Evolutionary conservation across 208 protist genomes (phyloP).

Genomic region (Entamoeba invadens): DNA sequence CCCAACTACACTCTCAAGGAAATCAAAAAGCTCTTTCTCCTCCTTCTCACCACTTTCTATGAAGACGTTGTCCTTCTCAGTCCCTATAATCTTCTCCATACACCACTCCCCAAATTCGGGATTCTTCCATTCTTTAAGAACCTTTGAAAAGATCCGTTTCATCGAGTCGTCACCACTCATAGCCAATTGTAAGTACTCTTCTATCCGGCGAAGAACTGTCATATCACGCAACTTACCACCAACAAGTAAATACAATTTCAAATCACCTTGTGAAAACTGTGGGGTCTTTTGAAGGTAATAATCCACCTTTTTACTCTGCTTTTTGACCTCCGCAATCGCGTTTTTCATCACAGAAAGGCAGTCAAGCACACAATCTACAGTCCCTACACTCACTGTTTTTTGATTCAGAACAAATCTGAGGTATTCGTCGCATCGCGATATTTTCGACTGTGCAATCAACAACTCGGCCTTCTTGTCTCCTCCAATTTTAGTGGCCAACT

Average conservation of each 20-base stretch:
- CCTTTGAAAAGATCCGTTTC: background rate
- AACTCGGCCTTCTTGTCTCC: background rate
- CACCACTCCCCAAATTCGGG: background rate
- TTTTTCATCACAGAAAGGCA: background rate
- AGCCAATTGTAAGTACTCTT: background rate
- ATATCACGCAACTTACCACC: background rate
- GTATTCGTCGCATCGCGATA: background rate
- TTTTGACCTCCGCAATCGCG: background rate
- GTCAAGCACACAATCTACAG: background rate
- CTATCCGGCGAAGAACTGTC: background rate
- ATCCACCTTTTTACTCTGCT: background rate
- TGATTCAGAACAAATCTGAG: background rate
- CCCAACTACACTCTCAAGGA: background rate
- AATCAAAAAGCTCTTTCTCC: background rate
- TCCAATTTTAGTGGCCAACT: background rate
- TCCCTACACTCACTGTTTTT: background rate
- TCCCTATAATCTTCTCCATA: background rate
- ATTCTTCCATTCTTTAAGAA: background rate
- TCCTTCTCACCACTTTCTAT: background rate
- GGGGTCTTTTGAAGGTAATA: background rate
- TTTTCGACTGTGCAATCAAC: background rate
- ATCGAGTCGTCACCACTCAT: background rate
- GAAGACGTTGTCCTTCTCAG: background rate
- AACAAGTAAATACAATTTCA: background rate
- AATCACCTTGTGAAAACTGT: background rate